Evolutionary conservation across 2,329 filamentous ascomycete genomes (phyloP).

Genomic region (Sporothrix protearum): DNA sequence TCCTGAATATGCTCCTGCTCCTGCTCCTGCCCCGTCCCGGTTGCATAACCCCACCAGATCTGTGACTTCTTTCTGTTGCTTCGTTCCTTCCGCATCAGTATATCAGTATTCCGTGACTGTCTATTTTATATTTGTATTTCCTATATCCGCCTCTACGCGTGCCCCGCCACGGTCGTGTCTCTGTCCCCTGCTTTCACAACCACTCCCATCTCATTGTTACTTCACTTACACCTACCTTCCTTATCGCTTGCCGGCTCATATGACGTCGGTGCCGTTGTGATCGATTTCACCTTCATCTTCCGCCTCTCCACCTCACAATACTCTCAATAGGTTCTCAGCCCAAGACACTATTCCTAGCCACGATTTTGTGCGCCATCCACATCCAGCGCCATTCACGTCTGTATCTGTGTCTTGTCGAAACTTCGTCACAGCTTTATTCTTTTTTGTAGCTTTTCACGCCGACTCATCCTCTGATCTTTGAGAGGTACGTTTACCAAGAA

Average conservation of each 20-base stretch:
- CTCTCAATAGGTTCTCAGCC: not conserved
- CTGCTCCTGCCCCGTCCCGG: slow-evolving; percentile 13
- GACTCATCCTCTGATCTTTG: not conserved
- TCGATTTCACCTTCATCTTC: not conserved
- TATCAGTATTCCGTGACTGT: not conserved
- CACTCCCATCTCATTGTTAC: not conserved
- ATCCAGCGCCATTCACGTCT: not conserved
- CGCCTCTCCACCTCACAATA: not conserved
- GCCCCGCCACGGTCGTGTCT: slow-evolving; percentile 17
- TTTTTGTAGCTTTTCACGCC: not conserved
- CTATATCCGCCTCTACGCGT: slow-evolving; percentile 8
- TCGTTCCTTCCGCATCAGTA: slow-evolving; percentile 5
- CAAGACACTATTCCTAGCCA: not conserved
- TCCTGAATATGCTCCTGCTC: not conserved
- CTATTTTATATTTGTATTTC: not conserved
- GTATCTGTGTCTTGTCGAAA: not conserved
- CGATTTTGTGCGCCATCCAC: not conserved
- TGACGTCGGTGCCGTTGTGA: slow-evolving; percentile 12
- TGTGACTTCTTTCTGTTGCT: not conserved
- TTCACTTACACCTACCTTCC: not conserved
- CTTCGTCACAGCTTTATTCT: not conserved
- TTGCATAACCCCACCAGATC: not conserved
- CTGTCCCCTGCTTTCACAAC: not conserved
- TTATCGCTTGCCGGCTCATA: not conserved
- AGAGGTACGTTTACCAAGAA: slow-evolving; percentile 16